These are phyloP conservation scores for Aspergillus intermedius DNA, from an alignment of 2,329 filamentous ascomycete species.

Conservation along the genomic window DNA sequence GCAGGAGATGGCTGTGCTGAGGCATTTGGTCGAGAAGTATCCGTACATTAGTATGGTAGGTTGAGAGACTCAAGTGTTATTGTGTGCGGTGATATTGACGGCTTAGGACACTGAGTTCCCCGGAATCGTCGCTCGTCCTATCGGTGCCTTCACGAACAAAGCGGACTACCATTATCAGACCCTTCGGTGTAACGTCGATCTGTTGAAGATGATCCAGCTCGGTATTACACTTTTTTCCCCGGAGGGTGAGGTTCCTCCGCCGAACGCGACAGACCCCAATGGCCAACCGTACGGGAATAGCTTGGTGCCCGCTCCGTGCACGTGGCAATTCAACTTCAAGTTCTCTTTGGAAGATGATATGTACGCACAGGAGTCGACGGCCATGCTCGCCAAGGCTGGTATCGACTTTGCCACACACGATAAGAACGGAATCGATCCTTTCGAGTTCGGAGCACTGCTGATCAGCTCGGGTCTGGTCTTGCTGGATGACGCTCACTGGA, in stretches of 20 bases:
- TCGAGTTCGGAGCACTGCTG: constrained; percentile 79
- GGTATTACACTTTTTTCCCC: constrained; percentile 90
- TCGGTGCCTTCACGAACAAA: constrained; percentile 89
- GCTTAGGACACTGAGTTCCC: constrained; percentile 91
- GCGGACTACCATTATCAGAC: constrained; percentile 99
- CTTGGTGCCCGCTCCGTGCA: constrained; percentile 64
- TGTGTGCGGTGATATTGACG: neutral
- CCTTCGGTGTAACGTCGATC: constrained; percentile 90
- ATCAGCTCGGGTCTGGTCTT: constrained; percentile 89
- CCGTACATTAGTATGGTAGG: constrained; percentile 96
- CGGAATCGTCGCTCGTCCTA: constrained; percentile 91
- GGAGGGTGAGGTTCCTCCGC: constrained; percentile 77
- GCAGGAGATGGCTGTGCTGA: constrained; percentile 80
- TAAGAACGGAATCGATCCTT: constrained; percentile 81
- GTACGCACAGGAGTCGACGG: constrained; percentile 93
- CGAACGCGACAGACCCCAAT: constrained; percentile 53
- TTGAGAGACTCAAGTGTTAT: constrained; percentile 4
- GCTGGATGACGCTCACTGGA: constrained; percentile 84
- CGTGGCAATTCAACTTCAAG: constrained; percentile 99
- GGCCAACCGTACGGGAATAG: constrained; percentile 47
- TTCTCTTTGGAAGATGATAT: constrained; percentile 94
- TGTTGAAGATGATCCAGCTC: constrained; percentile 95
- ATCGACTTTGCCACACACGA: constrained; percentile 83
- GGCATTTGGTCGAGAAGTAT: constrained; percentile 80
- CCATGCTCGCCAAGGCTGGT: constrained; percentile 82